Base-by-base conservation (phyloP, 78 protist species). In the Planoprotostelium fungivorum region DNA sequence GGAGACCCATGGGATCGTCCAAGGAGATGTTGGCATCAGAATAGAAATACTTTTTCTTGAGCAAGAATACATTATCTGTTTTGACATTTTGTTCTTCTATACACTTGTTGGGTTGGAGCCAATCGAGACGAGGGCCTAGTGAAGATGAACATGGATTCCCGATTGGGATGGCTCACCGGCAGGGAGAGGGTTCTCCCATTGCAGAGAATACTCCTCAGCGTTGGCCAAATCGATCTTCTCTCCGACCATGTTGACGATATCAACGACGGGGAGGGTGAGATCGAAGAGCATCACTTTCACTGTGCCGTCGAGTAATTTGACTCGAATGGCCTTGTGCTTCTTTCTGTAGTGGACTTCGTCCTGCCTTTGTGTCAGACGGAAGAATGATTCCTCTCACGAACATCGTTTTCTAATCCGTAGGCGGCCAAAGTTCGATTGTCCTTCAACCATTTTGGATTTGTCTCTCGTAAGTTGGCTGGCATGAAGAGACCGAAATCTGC, bases 11-110 rank as follows among this genome's bases (percentile, higher is more conserved):
- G 36, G 98, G 97, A 89, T 96, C 96, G 83, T 89, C 91, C 36
- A 91, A 88, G 63, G 95, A 96, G 38, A 97, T 89, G 38, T 96
- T 94, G 34, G 93, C 96, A 89, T 97, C 98, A 31, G 94, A 91
- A 85, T 88, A 96, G 91, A 94, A 96, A 87, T 94, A 97, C 87
- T 93, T 93, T 73, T 97, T 96, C 38, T 95, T 94, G n/a, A 97
- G 63, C 1, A 93, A 34, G n/a, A 96, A 37, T 1, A 92, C 85
- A 10, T 91, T 90, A 37, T 38, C 84, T 35, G 91, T 96, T 16
- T 36, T 38, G 29, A 96, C 88, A 35, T 94, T 95, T 89, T 97
- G 98, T 85, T 95, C 98, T 0, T 91, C 88, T 10, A 97, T 93
- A 28, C 95, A 88, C 85, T 89, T 87, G 51, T 88, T 94, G 86